Base-by-base conservation (phyloP, 2,329 filamentous ascomycete genomes). In the Xylaria polymorpha region DNA sequence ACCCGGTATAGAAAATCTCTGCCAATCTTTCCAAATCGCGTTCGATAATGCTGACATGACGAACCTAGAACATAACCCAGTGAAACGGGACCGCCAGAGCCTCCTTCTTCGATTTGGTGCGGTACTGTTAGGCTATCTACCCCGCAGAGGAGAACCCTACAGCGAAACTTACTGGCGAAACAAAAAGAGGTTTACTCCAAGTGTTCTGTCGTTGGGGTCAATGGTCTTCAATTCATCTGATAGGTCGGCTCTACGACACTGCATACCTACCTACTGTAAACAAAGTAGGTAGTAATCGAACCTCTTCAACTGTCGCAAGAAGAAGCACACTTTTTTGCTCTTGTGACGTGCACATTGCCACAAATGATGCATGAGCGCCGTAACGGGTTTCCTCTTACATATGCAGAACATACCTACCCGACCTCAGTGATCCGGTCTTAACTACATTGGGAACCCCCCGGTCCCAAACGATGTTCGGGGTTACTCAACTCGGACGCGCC, bases 401-500 rank as follows among this genome's bases (percentile, higher is more conserved):
- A 69, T 58, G 67, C 58, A 59, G 58, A 69, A 59, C 62, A 68
- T 65, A 35, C 10, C 55, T 43, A 20, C 14, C 35, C 35, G 25
- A 18, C 37, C 2, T 55, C 15, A 20, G 25, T 41, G 25, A 39
- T 25, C 53, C 60, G 60, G 64, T 53, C 64, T 56, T 60, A 61
- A 37, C 69, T 70, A 14, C 50, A 70, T 67, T 65, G 29, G 70
- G 70, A 57, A 39, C 39, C 14, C 55, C 58, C 64, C 67, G 67
- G 64, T 57, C 48, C 35, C 6, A 6, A 57, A 58, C 43, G 12
- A 29, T 5, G 9, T 10, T 71, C 70, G 70, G 70, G 61, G 51
- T 71, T 71, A 68, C 70, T 71, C 22, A 71, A 71, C 70, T 71
- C 61, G 70, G 70, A 66, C 59, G 70, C 41, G 51, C 70, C 70